Conservation (phyloP, 192 early-diverging fungal species). For the Umbelopsis vinacea region DNA sequence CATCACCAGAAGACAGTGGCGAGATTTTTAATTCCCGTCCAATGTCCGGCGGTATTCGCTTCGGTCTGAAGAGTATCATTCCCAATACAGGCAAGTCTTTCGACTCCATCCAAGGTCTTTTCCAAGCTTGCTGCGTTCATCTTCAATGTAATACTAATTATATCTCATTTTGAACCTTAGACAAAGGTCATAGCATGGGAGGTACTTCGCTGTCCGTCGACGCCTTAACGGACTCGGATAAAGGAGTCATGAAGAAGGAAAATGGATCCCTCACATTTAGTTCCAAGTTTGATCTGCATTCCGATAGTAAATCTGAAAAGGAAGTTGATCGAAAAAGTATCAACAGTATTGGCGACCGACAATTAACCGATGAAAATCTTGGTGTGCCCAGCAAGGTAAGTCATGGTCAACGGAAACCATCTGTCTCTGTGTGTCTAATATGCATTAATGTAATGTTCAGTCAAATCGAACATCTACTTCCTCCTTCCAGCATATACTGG, state of each 20-base stretch:
- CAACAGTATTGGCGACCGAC: constrained; percentile 29
- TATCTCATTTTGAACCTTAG: neutral
- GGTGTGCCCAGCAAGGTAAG: constrained; percentile 27
- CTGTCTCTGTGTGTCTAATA: neutral
- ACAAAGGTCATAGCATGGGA: neutral
- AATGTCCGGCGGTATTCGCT: neutral
- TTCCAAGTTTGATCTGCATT: constrained; percentile 15
- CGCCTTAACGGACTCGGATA: neutral
- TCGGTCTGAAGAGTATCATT: constrained; percentile 16
- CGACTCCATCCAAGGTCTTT: neutral
- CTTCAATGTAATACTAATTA: neutral
- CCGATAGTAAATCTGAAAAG: neutral
- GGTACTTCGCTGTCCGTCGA: neutral
- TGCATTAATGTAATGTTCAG: constrained; percentile 6
- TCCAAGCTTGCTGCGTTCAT: neutral
- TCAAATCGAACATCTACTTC: constrained; percentile 46
- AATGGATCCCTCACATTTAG: neutral
- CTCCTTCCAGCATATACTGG: constrained; percentile 18
- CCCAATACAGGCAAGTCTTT: neutral
- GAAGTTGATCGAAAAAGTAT: constrained; percentile 35
- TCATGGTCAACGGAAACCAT: neutral
- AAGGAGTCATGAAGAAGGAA: constrained; percentile 1
- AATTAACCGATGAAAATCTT: constrained; percentile 18
- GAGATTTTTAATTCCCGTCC: neutral
- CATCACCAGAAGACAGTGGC: neutral